These are phyloP conservation scores for Irpex rosettiformis DNA, from an alignment of 1,284 basidiomycete genomes.

Conservation along the genomic window DNA sequence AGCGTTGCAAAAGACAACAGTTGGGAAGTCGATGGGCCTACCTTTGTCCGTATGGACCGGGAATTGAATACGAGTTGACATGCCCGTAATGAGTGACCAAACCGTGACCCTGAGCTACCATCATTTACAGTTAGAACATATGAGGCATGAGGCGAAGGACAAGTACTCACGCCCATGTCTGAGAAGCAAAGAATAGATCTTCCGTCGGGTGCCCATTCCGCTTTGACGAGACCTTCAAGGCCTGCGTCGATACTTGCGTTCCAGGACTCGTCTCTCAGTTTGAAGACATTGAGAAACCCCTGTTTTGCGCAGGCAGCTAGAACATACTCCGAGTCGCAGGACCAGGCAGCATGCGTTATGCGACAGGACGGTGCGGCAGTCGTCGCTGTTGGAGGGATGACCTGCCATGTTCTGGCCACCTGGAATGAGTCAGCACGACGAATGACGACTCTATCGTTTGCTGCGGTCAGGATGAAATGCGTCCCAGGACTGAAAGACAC, in stretches of 20 bases:
- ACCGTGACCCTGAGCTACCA: constrained; percentile 73
- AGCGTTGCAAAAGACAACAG: not conserved
- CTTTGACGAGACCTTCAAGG: constrained; percentile 78
- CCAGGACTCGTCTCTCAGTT: constrained; percentile 73
- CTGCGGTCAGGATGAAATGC: constrained; percentile 71
- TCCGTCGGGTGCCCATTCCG: constrained; percentile 84
- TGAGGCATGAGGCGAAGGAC: not conserved
- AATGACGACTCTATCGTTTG: constrained; percentile 69
- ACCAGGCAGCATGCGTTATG: constrained; percentile 80
- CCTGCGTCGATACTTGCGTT: constrained; percentile 70
- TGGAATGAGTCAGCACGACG: constrained; percentile 74
- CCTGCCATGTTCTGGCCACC: constrained; percentile 68
- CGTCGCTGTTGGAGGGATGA: constrained; percentile 24
- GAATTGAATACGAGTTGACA: constrained; percentile 74
- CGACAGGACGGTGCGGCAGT: constrained; percentile 22
- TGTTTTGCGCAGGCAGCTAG: constrained; percentile 67
- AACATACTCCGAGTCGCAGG: constrained; percentile 78
- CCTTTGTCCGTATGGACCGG: constrained; percentile 76
- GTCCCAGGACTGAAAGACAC: constrained; percentile 72
- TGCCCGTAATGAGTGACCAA: constrained; percentile 72
- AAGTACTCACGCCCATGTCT: constrained; percentile 75
- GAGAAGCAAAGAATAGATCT: constrained; percentile 82
- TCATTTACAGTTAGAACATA: constrained; percentile 5
- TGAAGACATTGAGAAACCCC: constrained; percentile 67
- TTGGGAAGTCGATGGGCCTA: constrained; percentile 23